phyloP scores from a whole-genome alignment of 75 land plant genomes.

The Chamaecyparis obtusa region DNA sequence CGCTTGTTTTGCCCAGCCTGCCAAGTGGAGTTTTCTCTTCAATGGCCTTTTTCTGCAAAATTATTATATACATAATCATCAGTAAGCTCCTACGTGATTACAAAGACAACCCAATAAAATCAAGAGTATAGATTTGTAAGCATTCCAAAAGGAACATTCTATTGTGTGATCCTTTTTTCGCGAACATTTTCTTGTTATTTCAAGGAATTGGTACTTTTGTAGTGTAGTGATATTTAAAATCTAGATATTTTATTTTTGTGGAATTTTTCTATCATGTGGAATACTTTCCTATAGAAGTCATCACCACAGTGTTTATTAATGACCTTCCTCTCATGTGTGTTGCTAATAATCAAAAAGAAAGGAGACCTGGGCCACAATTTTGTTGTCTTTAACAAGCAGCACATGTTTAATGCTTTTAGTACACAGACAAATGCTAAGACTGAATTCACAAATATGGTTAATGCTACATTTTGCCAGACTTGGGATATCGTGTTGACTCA shows the following conservation, averaged over 20 bases:
- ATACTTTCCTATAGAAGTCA: not conserved
- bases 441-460: not conserved
- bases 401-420: not conserved
- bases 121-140: not conserved
- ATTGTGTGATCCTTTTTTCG: not conserved
- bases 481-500: not conserved
- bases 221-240: not conserved
- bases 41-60: constrained; percentile 55
- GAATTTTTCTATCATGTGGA: not conserved
- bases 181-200: not conserved
- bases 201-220: not conserved
- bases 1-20: constrained; percentile 74
- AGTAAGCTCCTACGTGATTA: not conserved
- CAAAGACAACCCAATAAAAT: not conserved
- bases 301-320: not conserved
- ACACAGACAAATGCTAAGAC: not conserved
- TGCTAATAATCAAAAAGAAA: not conserved
- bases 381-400: not conserved
- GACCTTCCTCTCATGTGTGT: not conserved
- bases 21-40: constrained; percentile 51
- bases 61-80: not conserved
- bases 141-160: not conserved
- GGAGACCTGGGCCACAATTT: not conserved
- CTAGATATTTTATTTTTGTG: not conserved
- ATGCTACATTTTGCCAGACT: not conserved